Conservation (phyloP, 306 rosid genomes). For the Adenanthera pavonina region DNA sequence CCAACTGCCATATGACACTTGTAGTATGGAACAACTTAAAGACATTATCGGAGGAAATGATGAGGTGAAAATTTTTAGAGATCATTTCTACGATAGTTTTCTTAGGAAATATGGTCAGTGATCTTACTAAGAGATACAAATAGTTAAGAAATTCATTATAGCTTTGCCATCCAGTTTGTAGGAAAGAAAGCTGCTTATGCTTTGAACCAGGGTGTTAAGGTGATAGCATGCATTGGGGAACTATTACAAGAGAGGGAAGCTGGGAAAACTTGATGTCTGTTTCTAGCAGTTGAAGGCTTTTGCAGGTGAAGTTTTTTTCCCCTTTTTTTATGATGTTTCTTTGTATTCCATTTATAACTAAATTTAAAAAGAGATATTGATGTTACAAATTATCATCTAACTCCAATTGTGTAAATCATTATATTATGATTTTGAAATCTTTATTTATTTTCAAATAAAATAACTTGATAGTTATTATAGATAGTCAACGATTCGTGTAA, state of each 20-base stretch:
- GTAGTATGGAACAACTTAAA: constrained; percentile 90
- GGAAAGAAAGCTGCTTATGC: constrained; percentile 99
- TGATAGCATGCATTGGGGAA: constrained; percentile 97
- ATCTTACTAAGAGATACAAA: constrained; percentile 33
- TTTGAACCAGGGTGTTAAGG: constrained; percentile 89
- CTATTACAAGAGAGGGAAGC: constrained; percentile 91
- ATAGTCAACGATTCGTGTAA: too few species aligned
- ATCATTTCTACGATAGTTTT: constrained; percentile 25
- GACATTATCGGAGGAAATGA: constrained; percentile 94
- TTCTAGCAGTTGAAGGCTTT: constrained; percentile 86
- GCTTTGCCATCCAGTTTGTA: constrained; percentile 72
- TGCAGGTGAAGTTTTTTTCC: constrained; percentile 59
- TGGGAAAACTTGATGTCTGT: constrained; percentile 91
- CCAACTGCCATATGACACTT: constrained; percentile 34
- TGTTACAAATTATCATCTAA: too few species aligned
- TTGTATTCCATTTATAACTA: constrained; percentile 20
- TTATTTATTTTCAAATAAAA: too few species aligned
- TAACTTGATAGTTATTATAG: too few species aligned
- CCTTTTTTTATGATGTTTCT: constrained; percentile 1
- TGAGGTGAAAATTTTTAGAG: constrained; percentile 63
- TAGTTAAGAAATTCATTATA: constrained; percentile 39
- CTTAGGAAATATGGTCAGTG: constrained; percentile 20
- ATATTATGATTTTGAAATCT: too few species aligned
- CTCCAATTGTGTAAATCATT: too few species aligned
- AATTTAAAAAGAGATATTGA: too few species aligned